phyloP scores from a whole-genome alignment of 2,329 filamentous ascomycete genomes.

The Acrodontium crateriforme region DNA sequence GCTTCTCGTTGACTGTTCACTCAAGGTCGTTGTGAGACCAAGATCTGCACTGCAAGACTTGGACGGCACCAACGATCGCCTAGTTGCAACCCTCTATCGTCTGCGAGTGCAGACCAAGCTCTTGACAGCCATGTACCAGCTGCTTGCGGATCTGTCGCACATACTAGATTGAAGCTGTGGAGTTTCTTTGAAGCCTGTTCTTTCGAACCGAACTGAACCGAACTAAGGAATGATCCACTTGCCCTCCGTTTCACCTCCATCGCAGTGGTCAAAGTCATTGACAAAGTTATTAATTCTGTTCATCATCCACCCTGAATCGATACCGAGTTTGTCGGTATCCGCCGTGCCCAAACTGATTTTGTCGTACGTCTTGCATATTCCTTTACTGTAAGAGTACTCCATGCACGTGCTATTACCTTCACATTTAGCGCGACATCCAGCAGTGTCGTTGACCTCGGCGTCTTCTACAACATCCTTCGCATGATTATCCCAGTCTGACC shows the following conservation, averaged over 20 bases:
- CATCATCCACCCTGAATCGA: not conserved
- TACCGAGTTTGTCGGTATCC: not conserved
- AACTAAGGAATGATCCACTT: constrained; percentile 2
- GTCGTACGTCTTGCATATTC: not conserved
- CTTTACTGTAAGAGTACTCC: not conserved
- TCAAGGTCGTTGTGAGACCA: too few relatives aligned
- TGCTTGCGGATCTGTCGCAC: too few relatives aligned
- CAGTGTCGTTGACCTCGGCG: not conserved
- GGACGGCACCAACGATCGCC: too few relatives aligned
- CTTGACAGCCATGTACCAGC: too few relatives aligned
- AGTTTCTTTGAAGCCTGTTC: too few relatives aligned
- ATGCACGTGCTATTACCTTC: not conserved
- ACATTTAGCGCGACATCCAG: not conserved
- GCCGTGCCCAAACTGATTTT: not conserved
- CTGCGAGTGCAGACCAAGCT: too few relatives aligned
- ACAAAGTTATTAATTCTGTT: not conserved
- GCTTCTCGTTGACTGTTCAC: too few relatives aligned
- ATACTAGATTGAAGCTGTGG: too few relatives aligned
- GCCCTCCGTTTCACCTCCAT: not conserved
- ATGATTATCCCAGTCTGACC: not conserved
- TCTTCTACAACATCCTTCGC: not conserved
- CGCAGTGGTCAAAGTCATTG: not conserved
- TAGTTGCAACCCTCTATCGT: too few relatives aligned
- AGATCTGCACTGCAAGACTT: too few relatives aligned
- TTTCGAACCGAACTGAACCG: too few relatives aligned